Percentiles rank a stretch among this genome's conserved stretches.
These are phyloP conservation scores for Lachancea meyersii DNA, from an alignment of 805 yeast species.

Conservation along the genomic window DNA sequence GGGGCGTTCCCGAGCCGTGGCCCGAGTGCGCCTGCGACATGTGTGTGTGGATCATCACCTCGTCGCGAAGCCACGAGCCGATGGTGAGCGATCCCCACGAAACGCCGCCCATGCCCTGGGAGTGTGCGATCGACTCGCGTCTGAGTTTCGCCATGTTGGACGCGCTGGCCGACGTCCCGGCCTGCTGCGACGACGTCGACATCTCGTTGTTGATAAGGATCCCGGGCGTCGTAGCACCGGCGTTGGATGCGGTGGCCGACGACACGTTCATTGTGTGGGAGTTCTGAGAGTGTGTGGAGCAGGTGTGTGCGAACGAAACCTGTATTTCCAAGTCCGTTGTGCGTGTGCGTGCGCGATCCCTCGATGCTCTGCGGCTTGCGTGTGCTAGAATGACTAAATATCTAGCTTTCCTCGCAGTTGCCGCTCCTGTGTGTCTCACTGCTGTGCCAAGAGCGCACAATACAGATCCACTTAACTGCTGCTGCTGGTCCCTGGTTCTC, in stretches of 20 bases:
- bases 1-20: not conserved
- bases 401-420: too few relatives aligned
- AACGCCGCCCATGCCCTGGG: slow-evolving; percentile 97
- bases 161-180: slow-evolving; percentile 11
- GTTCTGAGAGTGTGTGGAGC: too few relatives aligned
- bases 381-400: too few relatives aligned
- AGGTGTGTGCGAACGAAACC: too few relatives aligned
- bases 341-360: not conserved
- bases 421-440: not conserved
- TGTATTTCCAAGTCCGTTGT: too few relatives aligned
- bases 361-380: not conserved
- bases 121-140: slow-evolving; percentile 88
- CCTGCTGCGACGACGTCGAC: slow-evolving; percentile 7
- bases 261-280: slow-evolving; percentile 8
- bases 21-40: slow-evolving; percentile 9
- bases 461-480: too few relatives aligned
- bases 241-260: slow-evolving; percentile 8
- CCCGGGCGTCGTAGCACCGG: slow-evolving; percentile 11
- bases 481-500: too few relatives aligned
- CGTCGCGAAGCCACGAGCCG: slow-evolving; percentile 95
- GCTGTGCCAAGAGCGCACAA: too few relatives aligned
- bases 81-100: slow-evolving; percentile 95
- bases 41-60: slow-evolving; percentile 55
- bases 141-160: slow-evolving; percentile 45
- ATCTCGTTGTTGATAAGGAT: slow-evolving; percentile 10